Percentiles rank a stretch among this genome's conserved stretches.
Evolutionary conservation across 352 stramenopile genomes (phyloP).

Genomic region (Globisporangium orthogonon): DNA sequence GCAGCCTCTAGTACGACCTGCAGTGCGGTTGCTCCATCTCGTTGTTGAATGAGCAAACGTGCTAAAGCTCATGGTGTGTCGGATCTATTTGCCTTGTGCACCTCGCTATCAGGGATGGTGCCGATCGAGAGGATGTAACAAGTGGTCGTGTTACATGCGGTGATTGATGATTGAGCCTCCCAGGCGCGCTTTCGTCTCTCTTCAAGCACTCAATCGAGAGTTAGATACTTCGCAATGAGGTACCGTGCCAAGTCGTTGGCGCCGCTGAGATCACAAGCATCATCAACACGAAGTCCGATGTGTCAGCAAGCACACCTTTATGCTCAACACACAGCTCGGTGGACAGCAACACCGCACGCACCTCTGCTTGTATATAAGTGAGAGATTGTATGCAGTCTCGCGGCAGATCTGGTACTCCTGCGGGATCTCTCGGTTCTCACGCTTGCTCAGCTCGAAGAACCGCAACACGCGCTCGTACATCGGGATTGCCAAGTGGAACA

Average conservation of each 20-base stretch:
- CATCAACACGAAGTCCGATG: not conserved
- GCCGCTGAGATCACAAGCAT: slow-evolving; percentile 27
- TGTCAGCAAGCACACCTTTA: not conserved
- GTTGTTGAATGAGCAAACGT: not conserved
- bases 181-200: no score
- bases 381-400: slow-evolving; percentile 86
- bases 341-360: slow-evolving; percentile 10
- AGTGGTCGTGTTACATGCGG: no score
- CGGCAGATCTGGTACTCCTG: slow-evolving; percentile 67
- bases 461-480: slow-evolving; percentile 86
- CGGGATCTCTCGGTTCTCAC: slow-evolving; percentile 37
- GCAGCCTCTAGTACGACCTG: slow-evolving; percentile 34
- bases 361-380: slow-evolving; percentile 86
- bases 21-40: not conserved
- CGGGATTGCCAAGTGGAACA: slow-evolving; percentile 82
- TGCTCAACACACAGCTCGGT: not conserved
- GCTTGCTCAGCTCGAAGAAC: slow-evolving; percentile 61
- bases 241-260: slow-evolving; percentile 71
- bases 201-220: slow-evolving; percentile 29
- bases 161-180: not conserved
- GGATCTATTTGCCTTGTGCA: not conserved
- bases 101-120: no score
- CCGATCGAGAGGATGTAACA: no score
- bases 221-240: slow-evolving; percentile 80
- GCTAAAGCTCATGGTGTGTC: not conserved